Conservation (phyloP, 768 basidiomycete genomes). For the Lactarius akahatsu region DNA sequence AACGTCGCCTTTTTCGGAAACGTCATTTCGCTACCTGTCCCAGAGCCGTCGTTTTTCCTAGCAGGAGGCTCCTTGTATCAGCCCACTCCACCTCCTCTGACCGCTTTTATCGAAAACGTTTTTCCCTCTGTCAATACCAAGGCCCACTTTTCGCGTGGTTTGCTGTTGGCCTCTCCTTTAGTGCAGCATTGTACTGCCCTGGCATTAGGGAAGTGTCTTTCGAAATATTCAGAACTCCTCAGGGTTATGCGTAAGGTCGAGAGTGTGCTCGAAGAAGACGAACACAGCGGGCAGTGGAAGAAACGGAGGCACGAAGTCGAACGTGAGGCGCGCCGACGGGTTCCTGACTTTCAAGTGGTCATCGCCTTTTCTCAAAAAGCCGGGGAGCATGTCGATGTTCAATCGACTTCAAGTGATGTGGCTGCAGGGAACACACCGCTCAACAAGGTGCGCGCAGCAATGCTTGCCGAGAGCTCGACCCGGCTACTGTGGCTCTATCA, state of each 20-base stretch:
- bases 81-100: constrained; percentile 73
- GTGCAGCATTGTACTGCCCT: constrained; percentile 87
- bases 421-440: background rate
- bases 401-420: background rate
- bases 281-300: constrained; percentile 71
- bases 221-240: constrained; percentile 63
- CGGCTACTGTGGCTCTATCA: constrained; percentile 87
- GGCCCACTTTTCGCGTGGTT: constrained; percentile 73
- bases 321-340: constrained; percentile 65
- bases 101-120: constrained; percentile 70
- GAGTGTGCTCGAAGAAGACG: constrained; percentile 56
- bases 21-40: constrained; percentile 76
- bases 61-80: constrained; percentile 49
- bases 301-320: constrained; percentile 65
- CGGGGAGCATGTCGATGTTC: background rate
- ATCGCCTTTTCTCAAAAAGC: constrained; percentile 71
- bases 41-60: constrained; percentile 60
- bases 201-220: constrained; percentile 69
- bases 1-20: constrained; percentile 82
- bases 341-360: constrained; percentile 86
- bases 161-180: constrained; percentile 67
- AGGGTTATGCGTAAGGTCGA: constrained; percentile 50
- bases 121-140: constrained; percentile 74
- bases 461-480: constrained; percentile 79
- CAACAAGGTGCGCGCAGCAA: constrained; percentile 46